phyloP scores from a whole-genome alignment of 495 filamentous ascomycete genomes.

The Endocarpon pusillum region DNA sequence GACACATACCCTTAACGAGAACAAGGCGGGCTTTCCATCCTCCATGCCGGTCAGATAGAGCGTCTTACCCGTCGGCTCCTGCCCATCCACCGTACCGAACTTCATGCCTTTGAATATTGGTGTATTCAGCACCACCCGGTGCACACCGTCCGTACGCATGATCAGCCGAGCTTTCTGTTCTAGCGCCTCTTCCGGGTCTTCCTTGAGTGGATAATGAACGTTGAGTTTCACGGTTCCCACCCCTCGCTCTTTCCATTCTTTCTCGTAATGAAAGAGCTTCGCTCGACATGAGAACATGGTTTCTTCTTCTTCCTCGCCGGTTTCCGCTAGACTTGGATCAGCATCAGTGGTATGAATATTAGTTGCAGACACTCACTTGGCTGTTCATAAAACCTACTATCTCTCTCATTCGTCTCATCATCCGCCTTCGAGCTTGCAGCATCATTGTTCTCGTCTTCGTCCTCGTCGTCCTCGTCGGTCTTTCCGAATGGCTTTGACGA shows the following conservation, averaged over 20 bases:
- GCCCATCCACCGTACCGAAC: conserved; percentile 40
- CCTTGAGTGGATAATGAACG: conserved; percentile 29
- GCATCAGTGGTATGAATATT: neutral
- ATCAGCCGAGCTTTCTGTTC: conserved; percentile 48
- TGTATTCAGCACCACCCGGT: conserved; percentile 76
- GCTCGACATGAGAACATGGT: conserved; percentile 47
- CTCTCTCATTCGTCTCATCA: conserved; percentile 33
- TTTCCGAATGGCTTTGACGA: conserved; percentile 57
- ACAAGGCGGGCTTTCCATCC: conserved; percentile 36
- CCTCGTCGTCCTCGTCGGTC: conserved; percentile 43
- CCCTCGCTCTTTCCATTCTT: conserved; percentile 79
- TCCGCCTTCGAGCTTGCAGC: conserved; percentile 28
- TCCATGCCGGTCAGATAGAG: conserved; percentile 46
- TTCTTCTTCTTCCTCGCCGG: conserved; percentile 51
- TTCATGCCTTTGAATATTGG: conserved; percentile 55
- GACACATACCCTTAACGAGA: conserved; percentile 52
- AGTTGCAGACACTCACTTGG: conserved; percentile 34
- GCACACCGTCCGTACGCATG: conserved; percentile 72
- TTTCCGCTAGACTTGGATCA: conserved; percentile 38
- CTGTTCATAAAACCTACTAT: conserved; percentile 51
- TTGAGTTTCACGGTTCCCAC: conserved; percentile 74
- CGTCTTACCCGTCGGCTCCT: conserved; percentile 32
- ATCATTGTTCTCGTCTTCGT: conserved; percentile 26
- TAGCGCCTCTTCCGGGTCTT: conserved; percentile 25
- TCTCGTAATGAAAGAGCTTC: conserved; percentile 61